These are phyloP conservation scores for Mycena sanguinolenta DNA, from an alignment of 768 basidiomycete genomes.

Conservation along the genomic window DNA sequence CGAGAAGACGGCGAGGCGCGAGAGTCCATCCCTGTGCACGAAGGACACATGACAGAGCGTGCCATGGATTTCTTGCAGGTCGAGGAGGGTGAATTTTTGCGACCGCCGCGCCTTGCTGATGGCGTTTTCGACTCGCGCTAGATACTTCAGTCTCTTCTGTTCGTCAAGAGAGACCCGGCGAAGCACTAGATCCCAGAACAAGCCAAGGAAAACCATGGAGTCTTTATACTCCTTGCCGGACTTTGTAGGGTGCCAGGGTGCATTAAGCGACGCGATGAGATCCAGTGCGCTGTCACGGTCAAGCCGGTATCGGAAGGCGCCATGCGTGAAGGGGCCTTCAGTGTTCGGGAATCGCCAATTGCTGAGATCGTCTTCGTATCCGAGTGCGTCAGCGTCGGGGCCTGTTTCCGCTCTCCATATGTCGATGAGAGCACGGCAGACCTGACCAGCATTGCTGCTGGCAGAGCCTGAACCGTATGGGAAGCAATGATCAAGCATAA, in stretches of 20 bases:
- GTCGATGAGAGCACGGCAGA: conserved; percentile 34
- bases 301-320: conserved; percentile 30
- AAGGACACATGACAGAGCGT: conserved; percentile 20
- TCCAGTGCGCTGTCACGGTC: conserved; percentile 25
- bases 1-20: conserved; percentile 22
- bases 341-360: background rate
- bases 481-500: conserved; percentile 39
- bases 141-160: conserved; percentile 44
- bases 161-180: conserved; percentile 44
- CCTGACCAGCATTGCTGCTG: conserved; percentile 40
- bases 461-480: conserved; percentile 36
- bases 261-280: conserved; percentile 31
- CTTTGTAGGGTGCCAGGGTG: conserved; percentile 44
- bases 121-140: conserved; percentile 11
- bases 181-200: conserved; percentile 45
- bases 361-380: conserved; percentile 36
- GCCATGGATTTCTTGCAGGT: conserved; percentile 21
- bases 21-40: background rate
- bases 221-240: conserved; percentile 38
- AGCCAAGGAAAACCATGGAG: conserved; percentile 43
- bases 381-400: background rate
- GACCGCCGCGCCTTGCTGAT: background rate
- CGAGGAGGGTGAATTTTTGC: background rate
- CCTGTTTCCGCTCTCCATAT: conserved; percentile 17
- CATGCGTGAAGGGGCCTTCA: background rate